These are phyloP conservation scores for Apium graveolens DNA, from an alignment of 129 eudicot species.

Conservation along the genomic window DNA sequence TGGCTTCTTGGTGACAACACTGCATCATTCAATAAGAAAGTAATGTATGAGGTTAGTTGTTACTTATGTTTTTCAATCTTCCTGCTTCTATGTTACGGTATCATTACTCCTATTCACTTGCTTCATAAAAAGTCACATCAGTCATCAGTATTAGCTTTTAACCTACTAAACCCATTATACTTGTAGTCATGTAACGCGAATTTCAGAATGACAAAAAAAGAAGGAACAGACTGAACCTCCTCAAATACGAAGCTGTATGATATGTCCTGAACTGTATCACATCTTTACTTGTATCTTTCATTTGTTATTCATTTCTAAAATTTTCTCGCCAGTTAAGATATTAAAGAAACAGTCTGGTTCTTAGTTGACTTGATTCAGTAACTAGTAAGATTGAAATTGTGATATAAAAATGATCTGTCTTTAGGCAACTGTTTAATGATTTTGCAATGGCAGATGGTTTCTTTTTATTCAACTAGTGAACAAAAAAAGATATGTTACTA, in stretches of 20 bases:
- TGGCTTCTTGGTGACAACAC: conserved; percentile 68
- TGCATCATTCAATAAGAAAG: conserved; percentile 72
- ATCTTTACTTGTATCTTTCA: not conserved
- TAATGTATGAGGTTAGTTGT: conserved; percentile 36
- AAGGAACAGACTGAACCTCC: conserved; percentile 38
- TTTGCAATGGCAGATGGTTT: too few species aligned
- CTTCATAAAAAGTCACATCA: conserved; percentile 1
- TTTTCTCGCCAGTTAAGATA: too few species aligned
- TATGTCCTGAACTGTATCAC: not conserved
- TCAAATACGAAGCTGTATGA: too few species aligned
- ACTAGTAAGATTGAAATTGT: too few species aligned
- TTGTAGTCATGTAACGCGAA: conserved; percentile 33
- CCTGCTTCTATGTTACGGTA: not conserved
- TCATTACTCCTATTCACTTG: not conserved
- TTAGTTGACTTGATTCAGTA: too few species aligned
- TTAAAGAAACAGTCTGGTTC: too few species aligned
- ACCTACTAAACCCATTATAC: not conserved
- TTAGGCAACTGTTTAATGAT: too few species aligned
- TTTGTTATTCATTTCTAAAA: not conserved
- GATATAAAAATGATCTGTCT: too few species aligned
- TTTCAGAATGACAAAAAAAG: conserved; percentile 58
- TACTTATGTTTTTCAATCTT: not conserved
- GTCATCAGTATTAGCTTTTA: not conserved
- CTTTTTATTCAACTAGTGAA: too few species aligned
- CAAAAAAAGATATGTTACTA: too few species aligned